Conservation (phyloP, 75 land plant genomes). For the Picea glauca region DNA sequence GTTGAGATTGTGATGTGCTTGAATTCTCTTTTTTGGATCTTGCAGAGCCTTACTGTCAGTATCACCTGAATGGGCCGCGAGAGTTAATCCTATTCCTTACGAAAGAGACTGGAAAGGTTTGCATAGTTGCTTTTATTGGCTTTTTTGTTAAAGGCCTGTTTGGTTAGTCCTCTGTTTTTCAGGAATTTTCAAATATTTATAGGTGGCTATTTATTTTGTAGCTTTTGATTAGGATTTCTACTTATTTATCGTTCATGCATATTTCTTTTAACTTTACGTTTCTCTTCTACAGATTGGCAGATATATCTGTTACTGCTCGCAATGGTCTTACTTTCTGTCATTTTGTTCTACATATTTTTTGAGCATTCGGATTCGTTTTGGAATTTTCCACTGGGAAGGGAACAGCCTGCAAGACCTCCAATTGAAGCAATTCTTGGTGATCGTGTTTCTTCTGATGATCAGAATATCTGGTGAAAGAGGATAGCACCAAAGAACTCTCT, state of each 20-base stretch:
- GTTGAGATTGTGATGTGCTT: background rate
- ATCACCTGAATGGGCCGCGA: constrained; percentile 54
- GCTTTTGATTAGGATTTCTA: too few species aligned
- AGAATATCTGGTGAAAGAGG: constrained; percentile 7
- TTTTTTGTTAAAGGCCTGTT: background rate
- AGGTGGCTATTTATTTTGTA: too few species aligned
- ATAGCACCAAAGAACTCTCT: background rate
- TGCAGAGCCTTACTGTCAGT: constrained; percentile 68
- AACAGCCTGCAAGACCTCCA: constrained; percentile 35
- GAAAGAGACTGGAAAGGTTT: constrained; percentile 81
- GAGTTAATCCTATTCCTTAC: constrained; percentile 53
- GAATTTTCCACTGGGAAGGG: constrained; percentile 56
- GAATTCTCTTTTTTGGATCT: background rate
- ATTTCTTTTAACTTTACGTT: background rate
- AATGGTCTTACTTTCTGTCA: constrained; percentile 59
- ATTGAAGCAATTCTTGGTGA: constrained; percentile 27
- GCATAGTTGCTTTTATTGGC: background rate
- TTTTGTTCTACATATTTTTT: constrained; percentile 66
- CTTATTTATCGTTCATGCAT: too few species aligned
- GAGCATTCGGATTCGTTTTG: constrained; percentile 79
- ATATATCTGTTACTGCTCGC: constrained; percentile 55
- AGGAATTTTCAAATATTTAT: too few species aligned
- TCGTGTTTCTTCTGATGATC: constrained; percentile 35
- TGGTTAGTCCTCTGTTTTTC: too few species aligned
- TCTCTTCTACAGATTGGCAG: constrained; percentile 70